Evolutionary conservation across 2,329 filamentous ascomycete species (phyloP), one percentile per base, ranked within the genome.

Genomic region (Colletotrichum horii): DNA sequence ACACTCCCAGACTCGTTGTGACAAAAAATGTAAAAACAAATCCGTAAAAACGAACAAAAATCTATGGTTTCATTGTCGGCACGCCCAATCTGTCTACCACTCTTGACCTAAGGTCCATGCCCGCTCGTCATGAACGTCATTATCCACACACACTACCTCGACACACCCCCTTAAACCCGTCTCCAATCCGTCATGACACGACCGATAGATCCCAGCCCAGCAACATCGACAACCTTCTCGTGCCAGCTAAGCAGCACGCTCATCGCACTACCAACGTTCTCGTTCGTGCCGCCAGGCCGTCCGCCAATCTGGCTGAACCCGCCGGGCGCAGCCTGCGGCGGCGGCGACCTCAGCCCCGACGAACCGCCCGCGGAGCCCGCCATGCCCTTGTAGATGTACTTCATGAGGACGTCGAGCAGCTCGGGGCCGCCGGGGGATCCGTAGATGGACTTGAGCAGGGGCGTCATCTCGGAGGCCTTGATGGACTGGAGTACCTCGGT

Each of bases 301-400:
- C 84, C 85, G 22, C 88, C 88, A 56, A 96, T 91, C 86, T 98
- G 96, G 81, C 94, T 96, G 87, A 98, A 98, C 7, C 84, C 85
- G 24, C 64, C 65, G 43, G 70, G 48, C 24, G 96, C 97, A 72
- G 91, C 89, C 85, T 98, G 95, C 56, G 96, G 95, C 77, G 87
- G 89, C 71, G 87, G 86, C 67, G 90, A 87, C 76, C 88, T 85
- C 78, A 88, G 83, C 69, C 85, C 83, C 66, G 85, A 52, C 0
- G 43, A 83, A 32, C 84, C 83, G 36, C 82, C 78, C 34, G 85
- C 82, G 4, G 85, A 83, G 19, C 84, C 81, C 5, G 91, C 89
- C 96, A 98, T 98, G 80, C 96, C 96, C 88, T 98, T 98, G 90
- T 97, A 97, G 81, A 98, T 89, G 87, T 98, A 99, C 88, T 99